A percentile compares a stretch with the other conserved stretches of the same genome.
Conservation (phyloP, 495 filamentous ascomycete species). For the Daldinia bambusicola region DNA sequence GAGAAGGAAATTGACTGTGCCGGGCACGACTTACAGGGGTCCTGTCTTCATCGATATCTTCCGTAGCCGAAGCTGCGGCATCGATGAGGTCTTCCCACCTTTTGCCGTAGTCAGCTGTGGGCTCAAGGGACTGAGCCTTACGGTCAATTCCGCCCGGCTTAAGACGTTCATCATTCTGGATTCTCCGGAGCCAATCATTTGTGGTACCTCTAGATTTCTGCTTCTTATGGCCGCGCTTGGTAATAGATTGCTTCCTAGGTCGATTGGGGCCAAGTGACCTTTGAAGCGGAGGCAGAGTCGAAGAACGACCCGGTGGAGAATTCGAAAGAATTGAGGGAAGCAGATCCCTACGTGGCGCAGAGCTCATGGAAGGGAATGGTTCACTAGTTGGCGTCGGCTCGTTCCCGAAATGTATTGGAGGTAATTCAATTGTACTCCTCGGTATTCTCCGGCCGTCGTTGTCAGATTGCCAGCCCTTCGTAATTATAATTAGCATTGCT, state of each 20-base stretch:
- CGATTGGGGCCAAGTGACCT: slow-evolving; percentile 68
- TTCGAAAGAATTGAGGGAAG: slow-evolving; percentile 82
- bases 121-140: slow-evolving; percentile 87
- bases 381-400: slow-evolving; percentile 79
- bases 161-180: slow-evolving; percentile 63
- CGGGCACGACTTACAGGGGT: slow-evolving; percentile 71
- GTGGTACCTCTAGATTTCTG: slow-evolving; percentile 72
- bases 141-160: slow-evolving; percentile 77
- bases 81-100: slow-evolving; percentile 95
- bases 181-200: slow-evolving; percentile 60
- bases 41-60: slow-evolving; percentile 88
- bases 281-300: slow-evolving; percentile 84
- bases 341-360: slow-evolving; percentile 70
- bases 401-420: slow-evolving; percentile 70
- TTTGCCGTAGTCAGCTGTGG: slow-evolving; percentile 80
- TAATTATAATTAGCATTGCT: slow-evolving; percentile 40
- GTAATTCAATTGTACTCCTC: slow-evolving; percentile 75
- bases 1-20: slow-evolving; percentile 50
- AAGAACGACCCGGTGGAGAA: slow-evolving; percentile 86
- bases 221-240: slow-evolving; percentile 80
- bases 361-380: slow-evolving; percentile 69
- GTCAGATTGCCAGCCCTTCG: slow-evolving; percentile 77
- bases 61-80: slow-evolving; percentile 87
- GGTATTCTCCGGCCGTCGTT: slow-evolving; percentile 67
- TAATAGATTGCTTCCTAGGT: slow-evolving; percentile 84